Base-by-base conservation (phyloP, 1,284 basidiomycete species). In the Phylloporus gajari region DNA sequence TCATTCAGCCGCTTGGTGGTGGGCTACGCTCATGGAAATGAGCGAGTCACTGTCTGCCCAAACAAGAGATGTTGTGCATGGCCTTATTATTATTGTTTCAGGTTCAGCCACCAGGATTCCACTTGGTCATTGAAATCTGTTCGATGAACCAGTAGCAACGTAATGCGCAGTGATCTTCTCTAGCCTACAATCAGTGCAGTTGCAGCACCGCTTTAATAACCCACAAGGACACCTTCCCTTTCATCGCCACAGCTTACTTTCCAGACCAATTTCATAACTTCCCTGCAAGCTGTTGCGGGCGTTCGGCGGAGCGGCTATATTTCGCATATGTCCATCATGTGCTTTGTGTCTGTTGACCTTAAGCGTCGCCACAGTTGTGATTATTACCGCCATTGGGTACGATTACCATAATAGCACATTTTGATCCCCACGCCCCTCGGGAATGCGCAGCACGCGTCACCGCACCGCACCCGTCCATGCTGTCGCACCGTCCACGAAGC, bases 401-500 rank as follows among this genome's bases (percentile, higher is more conserved):
- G 62, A 63, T 46, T 63, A 63, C 46, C 8, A 42, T 53, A 46
- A 46, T 19, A 44, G 17, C 17, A 19, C 44, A n/a, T n/a, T n/a
- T n/a, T n/a, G n/a, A n/a, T n/a, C n/a, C n/a, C n/a, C n/a, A 12
- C 25, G 5, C n/a, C n/a, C n/a, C n/a, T n/a, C n/a, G n/a, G n/a
- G n/a, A n/a, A n/a, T n/a, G n/a, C n/a, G n/a, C n/a, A n/a, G n/a
- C n/a, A n/a, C n/a, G n/a, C n/a, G n/a, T n/a, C n/a, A n/a, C n/a
- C n/a, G n/a, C 42, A 81, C 78, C 12, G 79, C 53, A 17, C 83
- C 78, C 11, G 82, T 74, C 80, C 82, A 80, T 15, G 84, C 70
- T 5, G 83, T 68, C 2, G 84, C 78, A 1, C 84, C 81, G 66
- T 92, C 88, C 60, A 95, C 85, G 80, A 92, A 93, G 3, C 90